Evolutionary conservation across 345 rosid species (phyloP), one percentile per base, ranked within the genome.

Genomic region (Salix dunnii): DNA sequence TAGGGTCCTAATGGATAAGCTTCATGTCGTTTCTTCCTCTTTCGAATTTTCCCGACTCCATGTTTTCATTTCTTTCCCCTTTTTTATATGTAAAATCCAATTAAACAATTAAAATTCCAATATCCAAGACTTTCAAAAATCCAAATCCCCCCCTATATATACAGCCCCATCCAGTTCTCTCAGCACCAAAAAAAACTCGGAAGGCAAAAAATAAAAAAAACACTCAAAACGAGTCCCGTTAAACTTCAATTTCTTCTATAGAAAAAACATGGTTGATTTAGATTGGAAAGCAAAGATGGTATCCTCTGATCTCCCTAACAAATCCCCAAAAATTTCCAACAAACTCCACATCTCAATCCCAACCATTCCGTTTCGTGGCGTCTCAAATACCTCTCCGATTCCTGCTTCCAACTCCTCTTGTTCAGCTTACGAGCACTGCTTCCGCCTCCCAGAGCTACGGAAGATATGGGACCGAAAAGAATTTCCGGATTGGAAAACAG

Each of bases 361-460:
- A 18, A 1, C 49, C 2, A 36, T 75, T 23, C 60, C 82, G 31
- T 76, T 82, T 68, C 82, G 67, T 2, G 79, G 70, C 11, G 60
- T 76, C 21, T 71, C 74, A 28, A 71, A 66, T 62, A n/a, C n/a
- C n/a, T 75, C 79, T 0, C 85, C 82, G 13, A 79, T 86, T 27
- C 82, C 92, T 0, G 86, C 91, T 0, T 46, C 86, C 13, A 82
- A 82, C 36, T 35, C 79, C 5, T 89, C 89, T 65, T 92, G 96
- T 77, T 72, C 94, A 3, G 87, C 90, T 3, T 95, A 95, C 86
- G 99, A 93, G n/a, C 84, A 87, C 49, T 93, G 89, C 80, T 79
- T 91, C 20, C 93, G 97, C 1, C 82, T 95, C 4, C 92, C 92
- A 33, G 92, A 93, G 84, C 91, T 95, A 7, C 76, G 77, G 64